A percentile compares a stretch with the other conserved stretches of the same genome.
Evolutionary conservation across 2,329 filamentous ascomycete species (phyloP).

Genomic region (Monosporascus ibericus): DNA sequence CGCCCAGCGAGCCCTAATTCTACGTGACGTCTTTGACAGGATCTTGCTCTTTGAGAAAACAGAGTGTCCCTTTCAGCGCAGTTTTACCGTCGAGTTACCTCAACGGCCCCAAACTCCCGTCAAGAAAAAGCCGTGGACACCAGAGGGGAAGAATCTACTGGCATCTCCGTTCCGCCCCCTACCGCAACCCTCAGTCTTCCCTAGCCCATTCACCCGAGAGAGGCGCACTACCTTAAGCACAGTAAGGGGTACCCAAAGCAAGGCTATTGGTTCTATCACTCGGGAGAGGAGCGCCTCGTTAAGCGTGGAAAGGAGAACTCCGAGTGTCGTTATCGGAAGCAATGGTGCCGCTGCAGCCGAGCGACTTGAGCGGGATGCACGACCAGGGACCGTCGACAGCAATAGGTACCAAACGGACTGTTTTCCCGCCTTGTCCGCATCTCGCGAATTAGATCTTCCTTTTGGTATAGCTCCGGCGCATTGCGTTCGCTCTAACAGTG

Average conservation of each 20-base stretch:
- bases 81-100: conserved; percentile 69
- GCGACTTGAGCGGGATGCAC: too few species aligned
- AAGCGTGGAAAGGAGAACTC: too few species aligned
- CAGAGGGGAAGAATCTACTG: conserved; percentile 37
- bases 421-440: too few species aligned
- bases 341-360: too few species aligned
- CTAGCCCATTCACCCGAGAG: conserved; percentile 14
- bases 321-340: too few species aligned
- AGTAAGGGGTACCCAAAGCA: background rate
- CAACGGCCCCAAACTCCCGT: conserved; percentile 59
- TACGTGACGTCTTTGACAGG: conserved; percentile 64
- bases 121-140: conserved; percentile 64
- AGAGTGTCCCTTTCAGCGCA: conserved; percentile 74
- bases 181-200: conserved; percentile 14
- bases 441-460: too few species aligned
- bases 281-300: too few species aligned
- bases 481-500: too few species aligned
- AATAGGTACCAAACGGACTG: too few species aligned
- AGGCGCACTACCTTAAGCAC: conserved; percentile 10
- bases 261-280: background rate
- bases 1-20: conserved; percentile 53
- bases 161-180: conserved; percentile 29
- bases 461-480: too few species aligned
- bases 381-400: too few species aligned
- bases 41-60: conserved; percentile 85